Conservation (phyloP, 2,329 filamentous ascomycete species). For the Colletotrichum salicis region DNA sequence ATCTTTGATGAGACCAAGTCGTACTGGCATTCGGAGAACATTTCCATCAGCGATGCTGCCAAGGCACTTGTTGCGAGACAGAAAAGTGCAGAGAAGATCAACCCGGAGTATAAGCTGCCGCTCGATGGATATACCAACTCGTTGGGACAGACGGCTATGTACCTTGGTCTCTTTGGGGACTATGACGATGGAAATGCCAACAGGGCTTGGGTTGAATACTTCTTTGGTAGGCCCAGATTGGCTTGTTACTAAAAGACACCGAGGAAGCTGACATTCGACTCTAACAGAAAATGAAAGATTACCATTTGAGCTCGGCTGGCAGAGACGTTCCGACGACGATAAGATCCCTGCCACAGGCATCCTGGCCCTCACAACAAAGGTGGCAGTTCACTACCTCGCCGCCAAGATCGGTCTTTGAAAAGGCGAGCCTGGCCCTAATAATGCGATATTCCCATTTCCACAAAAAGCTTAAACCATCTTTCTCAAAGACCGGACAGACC, state of each 20-base stretch:
- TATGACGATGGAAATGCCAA: slow-evolving; percentile 35
- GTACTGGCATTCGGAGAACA: slow-evolving; percentile 2
- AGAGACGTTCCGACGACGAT: slow-evolving; percentile 19
- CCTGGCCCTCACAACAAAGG: slow-evolving; percentile 17
- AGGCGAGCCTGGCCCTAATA: no score
- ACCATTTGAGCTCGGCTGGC: slow-evolving; percentile 11
- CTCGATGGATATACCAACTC: slow-evolving; percentile 26
- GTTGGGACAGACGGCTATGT: slow-evolving; percentile 35
- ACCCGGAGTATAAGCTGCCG: slow-evolving; percentile 39
- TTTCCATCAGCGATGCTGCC: slow-evolving; percentile 37
- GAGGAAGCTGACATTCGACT: neutral
- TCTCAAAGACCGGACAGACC: no score
- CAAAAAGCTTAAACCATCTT: no score
- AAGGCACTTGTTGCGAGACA: slow-evolving; percentile 39
- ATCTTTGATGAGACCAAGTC: slow-evolving; percentile 39
- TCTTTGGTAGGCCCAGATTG: slow-evolving; percentile 22
- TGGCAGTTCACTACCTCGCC: slow-evolving; percentile 13
- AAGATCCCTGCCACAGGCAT: slow-evolving; percentile 20
- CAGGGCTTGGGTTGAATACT: slow-evolving; percentile 31
- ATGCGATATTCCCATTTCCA: no score
- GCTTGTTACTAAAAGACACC: neutral
- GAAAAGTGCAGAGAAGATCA: slow-evolving; percentile 36
- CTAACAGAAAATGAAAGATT: slow-evolving; percentile 13
- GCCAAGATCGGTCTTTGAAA: neutral
- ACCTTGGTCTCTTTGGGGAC: slow-evolving; percentile 35